phyloP scores from a whole-genome alignment of 1,284 basidiomycete species.

The Pholiota adiposa region DNA sequence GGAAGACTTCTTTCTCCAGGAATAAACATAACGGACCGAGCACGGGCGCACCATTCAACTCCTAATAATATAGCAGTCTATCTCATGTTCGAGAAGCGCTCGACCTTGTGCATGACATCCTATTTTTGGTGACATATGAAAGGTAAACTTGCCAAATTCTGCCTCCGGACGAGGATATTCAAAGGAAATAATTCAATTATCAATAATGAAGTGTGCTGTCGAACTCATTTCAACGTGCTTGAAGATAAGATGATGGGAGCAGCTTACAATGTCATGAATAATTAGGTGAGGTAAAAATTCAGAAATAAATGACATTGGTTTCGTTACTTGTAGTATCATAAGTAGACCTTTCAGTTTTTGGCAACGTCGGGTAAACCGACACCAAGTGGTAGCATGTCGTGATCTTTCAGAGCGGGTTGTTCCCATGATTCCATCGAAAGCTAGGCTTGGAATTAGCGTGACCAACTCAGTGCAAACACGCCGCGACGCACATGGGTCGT shows the following conservation, averaged over 20 bases:
- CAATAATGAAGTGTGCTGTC: neutral
- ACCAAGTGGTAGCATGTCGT: slow-evolving; percentile 59
- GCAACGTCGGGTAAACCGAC: slow-evolving; percentile 34
- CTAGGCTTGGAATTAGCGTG: slow-evolving; percentile 27
- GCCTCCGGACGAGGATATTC: neutral
- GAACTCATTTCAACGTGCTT: neutral
- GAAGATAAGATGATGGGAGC: slow-evolving; percentile 13
- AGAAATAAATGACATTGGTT: neutral
- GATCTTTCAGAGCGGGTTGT: slow-evolving; percentile 40
- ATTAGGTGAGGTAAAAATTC: neutral
- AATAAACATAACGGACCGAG: neutral
- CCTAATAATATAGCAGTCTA: neutral
- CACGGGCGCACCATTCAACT: neutral
- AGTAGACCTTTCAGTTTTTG: neutral
- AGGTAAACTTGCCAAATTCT: too few species aligned
- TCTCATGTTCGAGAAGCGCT: neutral
- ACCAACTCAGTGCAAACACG: slow-evolving; percentile 3
- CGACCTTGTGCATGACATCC: neutral
- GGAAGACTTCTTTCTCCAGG: neutral
- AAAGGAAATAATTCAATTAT: neutral
- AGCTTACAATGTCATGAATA: neutral
- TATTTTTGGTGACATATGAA: neutral
- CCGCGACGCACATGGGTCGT: slow-evolving; percentile 54
- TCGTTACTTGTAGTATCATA: neutral
- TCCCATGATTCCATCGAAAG: slow-evolving; percentile 47